Base-by-base conservation (phyloP, 164 flowering plant species). In the Stephania cephalantha region DNA sequence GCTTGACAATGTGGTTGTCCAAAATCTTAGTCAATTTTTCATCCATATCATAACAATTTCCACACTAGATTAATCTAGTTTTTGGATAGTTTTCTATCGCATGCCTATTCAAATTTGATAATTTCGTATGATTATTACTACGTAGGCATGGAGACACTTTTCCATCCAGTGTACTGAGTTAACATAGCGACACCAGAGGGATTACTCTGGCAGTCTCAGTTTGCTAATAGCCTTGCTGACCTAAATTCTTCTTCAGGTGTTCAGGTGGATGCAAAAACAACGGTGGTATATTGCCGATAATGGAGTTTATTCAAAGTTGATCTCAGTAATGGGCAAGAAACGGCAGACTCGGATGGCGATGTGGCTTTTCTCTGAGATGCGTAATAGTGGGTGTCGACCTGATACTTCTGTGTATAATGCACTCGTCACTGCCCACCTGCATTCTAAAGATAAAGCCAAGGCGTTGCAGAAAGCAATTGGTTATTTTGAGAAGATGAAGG, bases 361-460 rank as follows among this genome's bases (percentile, higher is more conserved):
- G 97, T 92, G 98, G 98, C 93, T 95, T 13, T 95, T 95, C 83
- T 90, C 99, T 44, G 99, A 95, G 89, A 95, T 95, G 99, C 91
- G 94, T 63, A 95, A 85, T 64, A 95, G 96, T 83, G 99, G 99
- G 42, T 95, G 98, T 75, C 87, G 90, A 13, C 93, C 25, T 2
- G 99, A 95, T 70, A 87, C 97, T 69, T 95, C 98, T 18, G 99
- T 95, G 13, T 95, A 95, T 80, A 95, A 95, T 82, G 86, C 99
- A 29, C 91, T 95, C 22, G 90, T 95, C 68, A 77, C 95, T 3
- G 99, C 99, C 42, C 98, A 93, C 73, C 89, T 95, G 30, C 95
- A 93, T 76, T 86, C 94, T 29, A 83, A 80, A 50, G 97, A 95
- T 78, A 95, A 95, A 84, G 61, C 87, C 69, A 95, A 88, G 84